Base-by-base conservation (phyloP, 129 eudicot genomes). In the Tagetes erecta region DNA sequence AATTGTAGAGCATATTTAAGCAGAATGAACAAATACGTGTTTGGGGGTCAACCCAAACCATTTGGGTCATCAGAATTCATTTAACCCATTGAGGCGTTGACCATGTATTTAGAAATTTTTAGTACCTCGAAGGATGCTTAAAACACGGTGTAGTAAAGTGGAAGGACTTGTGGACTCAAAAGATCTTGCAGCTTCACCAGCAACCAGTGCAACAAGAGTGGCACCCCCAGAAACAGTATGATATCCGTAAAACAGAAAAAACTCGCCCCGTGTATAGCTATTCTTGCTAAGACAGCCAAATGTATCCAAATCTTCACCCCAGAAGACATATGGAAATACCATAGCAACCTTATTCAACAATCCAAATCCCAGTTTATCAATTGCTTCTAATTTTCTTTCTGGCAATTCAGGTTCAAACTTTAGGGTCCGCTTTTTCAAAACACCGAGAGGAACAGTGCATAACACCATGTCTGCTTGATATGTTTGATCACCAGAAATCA, bases 281-380 rank as follows among this genome's bases (percentile, higher is more conserved):
- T 80, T 70, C 71, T 82, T 85, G 38, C 83, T 85, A 39, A 90
- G 92, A 66, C 87, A 83, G 44, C 97, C 98, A 78, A 93, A 90
- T 20, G 98, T 93, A 82, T 93, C 98, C 65, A 93, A 80, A 76
- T 93, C 98, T 47, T 93, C 98, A 39, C 96, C 97, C 98, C 98
- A 93, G 78, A 93, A 93, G 27, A 87, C 88, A 72, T 55, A 20
- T 3, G 92, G 87, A 35, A 93, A 93, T 47, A 93, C 84, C 96
- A 93, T 93, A 20, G 89, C 92, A 67, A 83, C 92, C 87, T 90
- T 93, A 78, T 93, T 93, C 76, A 93, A 85, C 85, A 93, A 85
- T 76, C 98, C 98, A 68, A 90, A 93, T 57, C 98, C 97, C 46
- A 93, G 76, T 71, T 86, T 87, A 8, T 76, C 84, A 70, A 93